phyloP scores from a whole-genome alignment of 345 rosid genomes.

The Capsella bursapastoris region DNA sequence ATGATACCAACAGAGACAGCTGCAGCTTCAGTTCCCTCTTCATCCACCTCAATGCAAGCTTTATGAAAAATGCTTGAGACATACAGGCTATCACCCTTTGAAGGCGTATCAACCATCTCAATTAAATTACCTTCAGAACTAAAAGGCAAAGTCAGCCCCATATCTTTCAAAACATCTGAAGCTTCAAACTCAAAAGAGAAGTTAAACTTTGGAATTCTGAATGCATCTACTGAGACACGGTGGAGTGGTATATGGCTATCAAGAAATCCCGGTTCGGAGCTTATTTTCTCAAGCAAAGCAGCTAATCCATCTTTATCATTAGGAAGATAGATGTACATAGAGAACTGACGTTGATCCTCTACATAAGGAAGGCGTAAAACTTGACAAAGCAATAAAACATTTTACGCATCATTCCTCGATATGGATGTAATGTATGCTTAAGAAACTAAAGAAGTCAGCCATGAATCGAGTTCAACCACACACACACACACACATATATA shows the following conservation, averaged over 20 bases:
- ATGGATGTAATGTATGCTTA: background rate
- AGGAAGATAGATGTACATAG: constrained; percentile 74
- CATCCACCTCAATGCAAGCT: constrained; percentile 62
- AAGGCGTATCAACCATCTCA: constrained; percentile 55
- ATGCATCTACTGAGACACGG: constrained; percentile 43
- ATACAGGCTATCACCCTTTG: constrained; percentile 18
- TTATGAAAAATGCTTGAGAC: constrained; percentile 60
- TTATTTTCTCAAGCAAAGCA: constrained; percentile 51
- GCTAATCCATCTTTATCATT: constrained; percentile 61
- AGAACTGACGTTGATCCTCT: constrained; percentile 59
- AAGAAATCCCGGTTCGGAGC: constrained; percentile 53
- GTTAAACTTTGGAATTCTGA: constrained; percentile 62
- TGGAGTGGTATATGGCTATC: constrained; percentile 49
- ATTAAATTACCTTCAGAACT: constrained; percentile 49
- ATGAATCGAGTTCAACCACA: too few relatives aligned
- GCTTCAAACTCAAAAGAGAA: constrained; percentile 56
- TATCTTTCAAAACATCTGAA: constrained; percentile 48
- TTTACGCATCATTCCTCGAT: background rate
- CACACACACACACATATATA: too few relatives aligned
- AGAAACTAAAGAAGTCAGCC: background rate
- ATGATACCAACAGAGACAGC: constrained; percentile 51
- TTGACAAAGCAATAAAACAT: constrained; percentile 11
- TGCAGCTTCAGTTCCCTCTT: constrained; percentile 71
- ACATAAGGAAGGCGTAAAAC: constrained; percentile 71
- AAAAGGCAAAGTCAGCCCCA: constrained; percentile 59